Evolutionary conservation across 1,139 yeast species (phyloP).

Genomic region (Blastobotrys elegans): DNA sequence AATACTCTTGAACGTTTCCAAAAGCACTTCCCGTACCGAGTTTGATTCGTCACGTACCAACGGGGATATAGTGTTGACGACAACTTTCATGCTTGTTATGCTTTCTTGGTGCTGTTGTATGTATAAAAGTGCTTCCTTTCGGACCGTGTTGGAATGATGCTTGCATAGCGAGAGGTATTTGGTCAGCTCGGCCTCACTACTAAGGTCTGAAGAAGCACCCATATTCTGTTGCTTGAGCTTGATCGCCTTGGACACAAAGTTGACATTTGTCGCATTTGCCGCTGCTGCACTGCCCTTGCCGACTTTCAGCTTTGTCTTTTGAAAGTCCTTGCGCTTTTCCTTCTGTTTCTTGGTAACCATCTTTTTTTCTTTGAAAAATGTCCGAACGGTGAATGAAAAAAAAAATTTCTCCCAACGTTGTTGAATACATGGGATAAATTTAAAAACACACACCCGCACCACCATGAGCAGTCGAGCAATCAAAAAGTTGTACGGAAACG

Average conservation of each 20-base stretch:
- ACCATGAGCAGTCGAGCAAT: conserved; percentile 24
- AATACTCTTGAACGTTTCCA: conserved; percentile 45
- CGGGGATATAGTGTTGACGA: conserved; percentile 55
- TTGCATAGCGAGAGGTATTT: conserved; percentile 54
- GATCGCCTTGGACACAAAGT: conserved; percentile 62
- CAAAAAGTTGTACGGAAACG: conserved; percentile 20
- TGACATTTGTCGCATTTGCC: conserved; percentile 76
- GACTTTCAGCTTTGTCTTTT: conserved; percentile 77
- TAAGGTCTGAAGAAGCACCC: conserved; percentile 16
- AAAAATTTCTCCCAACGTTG: conserved; percentile 1
- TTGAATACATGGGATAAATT: too few relatives aligned
- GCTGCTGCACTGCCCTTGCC: conserved; percentile 76
- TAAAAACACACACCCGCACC: background rate
- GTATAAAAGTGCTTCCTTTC: conserved; percentile 62
- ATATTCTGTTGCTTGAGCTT: conserved; percentile 33
- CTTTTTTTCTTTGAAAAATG: background rate
- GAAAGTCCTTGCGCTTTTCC: conserved; percentile 70
- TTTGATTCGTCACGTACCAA: conserved; percentile 54
- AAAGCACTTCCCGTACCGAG: conserved; percentile 59
- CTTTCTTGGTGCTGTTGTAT: conserved; percentile 22
- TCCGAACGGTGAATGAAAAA: background rate
- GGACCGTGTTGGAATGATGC: conserved; percentile 70
- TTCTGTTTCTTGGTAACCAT: conserved; percentile 45
- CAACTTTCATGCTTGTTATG: conserved; percentile 44
- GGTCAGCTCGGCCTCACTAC: conserved; percentile 31